Base-by-base conservation (phyloP, 139 green algal species). In the Choricystis sp. region DNA sequence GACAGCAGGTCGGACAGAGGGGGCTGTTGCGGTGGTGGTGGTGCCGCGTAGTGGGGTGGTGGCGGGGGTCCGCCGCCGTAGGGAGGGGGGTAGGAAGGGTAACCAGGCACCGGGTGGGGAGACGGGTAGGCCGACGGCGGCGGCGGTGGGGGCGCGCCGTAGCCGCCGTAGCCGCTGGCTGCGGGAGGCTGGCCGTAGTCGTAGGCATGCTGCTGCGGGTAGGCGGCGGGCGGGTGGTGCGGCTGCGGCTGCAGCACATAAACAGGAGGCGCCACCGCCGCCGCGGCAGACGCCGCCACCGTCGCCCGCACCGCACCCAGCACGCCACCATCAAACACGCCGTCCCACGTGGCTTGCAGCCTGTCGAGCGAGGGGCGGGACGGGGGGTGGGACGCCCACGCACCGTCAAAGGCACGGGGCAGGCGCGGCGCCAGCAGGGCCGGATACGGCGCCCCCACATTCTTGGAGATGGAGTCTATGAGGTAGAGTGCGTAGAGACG, bases 381-480 rank as follows among this genome's bases (percentile, higher is more conserved):
- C 29, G 52, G 71, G 25, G 69, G 27, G n/a, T 64, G 72, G 2
- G 22, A 61, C 28, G 65, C 60, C 59, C 60, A 74, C 1, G 69
- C 64, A 1, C 30, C 52, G 3, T 61, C 52, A 61, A 74, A 74
- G 59, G 70, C 59, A 63, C 70, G 64, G n/a, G 57, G 57, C 29
- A 73, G 22, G 20, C 62, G 56, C 19, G 26, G 25, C 14, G 60
- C 26, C 24, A 83, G 83, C 22, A 65, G 27, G 14, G 25, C 24
- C 16, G 64, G 49, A 66, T 83, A 83, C 5, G 63, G 64, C 4
- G 67, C 65, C 4, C 68, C 57, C 16, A 77, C 66, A 60, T 83
- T 83, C 62, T 83, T 83, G 28, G 74, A 59, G 31, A 83, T 83
- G 59, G 61, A 74, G 64, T 83, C 77, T 3, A 82, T 20, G n/a